Evolutionary conservation across 2,329 filamentous ascomycete species (phyloP).

Genomic region (Pyricularia pennisetigena): DNA sequence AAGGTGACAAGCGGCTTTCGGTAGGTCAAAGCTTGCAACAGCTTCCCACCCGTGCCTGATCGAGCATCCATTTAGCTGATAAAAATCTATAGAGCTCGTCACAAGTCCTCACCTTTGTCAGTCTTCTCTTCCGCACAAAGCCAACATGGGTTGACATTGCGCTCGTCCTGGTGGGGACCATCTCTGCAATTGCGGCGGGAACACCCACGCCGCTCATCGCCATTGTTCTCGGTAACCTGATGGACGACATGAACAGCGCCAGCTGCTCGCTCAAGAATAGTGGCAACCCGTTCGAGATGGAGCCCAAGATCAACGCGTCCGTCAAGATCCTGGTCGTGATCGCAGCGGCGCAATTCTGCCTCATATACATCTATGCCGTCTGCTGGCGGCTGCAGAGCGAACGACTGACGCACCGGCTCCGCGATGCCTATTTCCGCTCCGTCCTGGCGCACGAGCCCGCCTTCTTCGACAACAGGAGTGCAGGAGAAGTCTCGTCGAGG

Average conservation of each 20-base stretch:
- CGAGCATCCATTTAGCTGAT: not conserved
- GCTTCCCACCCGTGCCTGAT: not conserved
- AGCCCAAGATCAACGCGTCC: slow-evolving; percentile 14
- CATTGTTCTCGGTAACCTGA: slow-evolving; percentile 43
- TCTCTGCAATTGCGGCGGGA: slow-evolving; percentile 37
- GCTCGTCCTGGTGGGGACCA: slow-evolving; percentile 25
- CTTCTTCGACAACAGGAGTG: slow-evolving; percentile 53
- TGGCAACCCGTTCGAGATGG: slow-evolving; percentile 10
- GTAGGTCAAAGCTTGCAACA: not conserved
- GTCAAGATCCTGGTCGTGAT: slow-evolving; percentile 46
- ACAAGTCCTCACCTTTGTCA: slow-evolving; percentile 14
- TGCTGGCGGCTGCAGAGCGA: slow-evolving; percentile 57
- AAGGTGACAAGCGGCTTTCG: not conserved
- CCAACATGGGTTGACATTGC: slow-evolving; percentile 19
- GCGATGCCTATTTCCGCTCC: slow-evolving; percentile 48
- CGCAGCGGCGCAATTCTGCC: slow-evolving; percentile 49
- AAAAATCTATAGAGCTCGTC: not conserved
- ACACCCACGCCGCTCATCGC: slow-evolving; percentile 45
- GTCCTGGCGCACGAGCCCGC: slow-evolving; percentile 51
- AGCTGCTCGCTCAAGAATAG: slow-evolving; percentile 24
- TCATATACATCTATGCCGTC: slow-evolving; percentile 54
- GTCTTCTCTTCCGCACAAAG: slow-evolving; percentile 17
- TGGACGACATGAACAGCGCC: slow-evolving; percentile 39
- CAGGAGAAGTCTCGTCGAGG: slow-evolving; percentile 53
- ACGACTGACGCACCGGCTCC: slow-evolving; percentile 51